Evolutionary conservation across 495 filamentous ascomycete genomes (phyloP), one percentile per base, ranked within the genome.

Genomic region (Baudoinia panamericana): DNA sequence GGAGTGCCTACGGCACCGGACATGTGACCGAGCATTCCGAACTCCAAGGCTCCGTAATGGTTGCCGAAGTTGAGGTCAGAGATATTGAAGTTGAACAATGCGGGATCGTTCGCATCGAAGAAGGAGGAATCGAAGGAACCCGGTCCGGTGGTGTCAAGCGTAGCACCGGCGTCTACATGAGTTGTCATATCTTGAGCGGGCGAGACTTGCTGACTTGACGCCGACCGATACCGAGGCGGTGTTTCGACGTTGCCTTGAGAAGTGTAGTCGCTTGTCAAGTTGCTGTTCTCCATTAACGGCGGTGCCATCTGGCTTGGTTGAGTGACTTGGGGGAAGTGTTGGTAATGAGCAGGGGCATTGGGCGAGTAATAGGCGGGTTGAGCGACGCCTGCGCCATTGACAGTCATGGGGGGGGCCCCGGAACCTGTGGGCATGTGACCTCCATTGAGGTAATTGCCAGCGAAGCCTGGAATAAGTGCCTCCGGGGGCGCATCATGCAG

Each of bases 41-140:
- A 93, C 57, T 97, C 90, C 43, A 92, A 60, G 22, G 84, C 86
- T 43, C 84, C 87, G 51, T 94, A 97, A 23, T 88, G 82, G 54
- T 88, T 95, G 33, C 84, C 86, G 55, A 96, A 97, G 58, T 94
- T 93, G 51, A 93, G 69, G 35, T 84, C 84, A 24, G 90, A 84
- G 2, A 93, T 69, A 56, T 95, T 84, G 55, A 93, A 93, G 55
- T 93, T 93, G 66, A 86, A 93, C 31, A 93, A 59, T 0, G 83
- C 80, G 6, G 87, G 83, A 58, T 95, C 87, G 52, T 79, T 85
- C 1, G 85, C 82, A 52, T 94, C 86, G 57, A 93, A 90, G 19
- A 86, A 42, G 8, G 31, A 26, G 5, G 39, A 30, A 26, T 52
- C 48, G 35, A 52, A 52, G 2, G 38, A 43, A 0, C 21, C n/a